Evolutionary conservation across 2,329 filamentous ascomycete species (phyloP), one percentile per base, ranked within the genome.

Genomic region (Diaporthe helianthi): DNA sequence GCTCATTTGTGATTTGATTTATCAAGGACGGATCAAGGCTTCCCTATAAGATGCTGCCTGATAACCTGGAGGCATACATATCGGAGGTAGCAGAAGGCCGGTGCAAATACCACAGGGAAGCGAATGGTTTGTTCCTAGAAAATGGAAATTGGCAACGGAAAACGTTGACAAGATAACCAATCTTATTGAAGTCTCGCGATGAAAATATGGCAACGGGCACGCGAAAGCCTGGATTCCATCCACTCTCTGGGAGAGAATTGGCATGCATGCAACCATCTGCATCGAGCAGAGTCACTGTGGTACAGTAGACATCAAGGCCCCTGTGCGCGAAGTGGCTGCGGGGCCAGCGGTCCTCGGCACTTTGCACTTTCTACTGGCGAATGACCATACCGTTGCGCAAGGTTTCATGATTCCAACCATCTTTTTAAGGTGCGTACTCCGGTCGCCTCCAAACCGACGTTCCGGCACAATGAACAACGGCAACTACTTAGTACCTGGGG

Each of bases 1-100:
- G 65, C 69, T 70, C n/a, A 70, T 55, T 55, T 51, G 65, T 44
- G 29, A 47, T n/a, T 47, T 67, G 65, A 38, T 17, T 36, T 33
- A 47, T 69, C 65, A 68, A 70, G 69, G 44, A n/a, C 65, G 65
- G 51, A 63, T 65, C 55, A 70, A 36, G 52, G 55, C 69, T 12
- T 36, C 52, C 26, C 58, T 70, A 26, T 70, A 24, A 63, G 29
- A 17, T n/a, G 33, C 24, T 22, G 17, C 10, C 36, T 22, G 19
- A 8, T 7, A 8, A 47, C 4, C 22, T 22, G 22, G n/a, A 19
- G 49, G 19, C 10, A 5, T 8, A 4, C 1, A 33, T 47, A 49
- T 54, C 3, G 36, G 63, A 29, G 24, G 24, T 10, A 17, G 22
- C 58, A 24, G 8, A 6, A 8, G 26, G 12, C 58, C 10, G 19